Base-by-base conservation (phyloP, 495 filamentous ascomycete genomes). In the Hypoxylon crocopeplum region DNA sequence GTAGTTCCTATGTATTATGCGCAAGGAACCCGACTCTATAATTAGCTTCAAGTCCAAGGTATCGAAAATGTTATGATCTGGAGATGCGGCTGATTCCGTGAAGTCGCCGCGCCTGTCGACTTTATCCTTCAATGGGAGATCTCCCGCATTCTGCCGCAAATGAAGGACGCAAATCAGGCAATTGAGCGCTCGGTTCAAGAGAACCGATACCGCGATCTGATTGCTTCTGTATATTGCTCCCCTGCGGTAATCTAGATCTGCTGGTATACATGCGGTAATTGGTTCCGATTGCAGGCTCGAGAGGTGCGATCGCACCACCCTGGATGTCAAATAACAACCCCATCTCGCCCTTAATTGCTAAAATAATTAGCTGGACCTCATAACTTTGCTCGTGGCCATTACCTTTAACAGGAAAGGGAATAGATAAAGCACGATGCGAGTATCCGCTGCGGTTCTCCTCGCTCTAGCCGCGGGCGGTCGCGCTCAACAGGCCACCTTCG, bases 81-180 rank as follows among this genome's bases (percentile, higher is more conserved):
- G 34, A 41, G 22, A 45, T 58, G 48, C 60, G 37, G 29, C 30
- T 45, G 24, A 37, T 17, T 22, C 24, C 16, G 42, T 32, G 29
- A 27, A 19, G 1, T 53, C 34, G 20, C n/a, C 8, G 21, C 27
- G 0, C n/a, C n/a, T n/a, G 21, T 39, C 50, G 45, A 45, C 21
- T 59, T 56, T 61, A 66, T 40, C 62, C 56, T 29, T 16, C 36
- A 36, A 36, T 27, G 48, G 45, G 33, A 62, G 57, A 66, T 85
- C 81, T 63, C 47, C 37, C 46, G 59, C 58, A 69, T 69, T 69
- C 64, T 67, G 56, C 67, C 67, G 63, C 42, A 69, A 62, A 61
- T 57, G 52, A 56, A 53, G 13, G 34, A 38, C 53, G 24, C 22
- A 68, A n/a, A 63, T 63, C 46, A 54, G 59, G 55, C 59, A 63